These are phyloP conservation scores for Podaxis pistillaris DNA, from an alignment of 768 basidiomycete genomes.

Conservation along the genomic window DNA sequence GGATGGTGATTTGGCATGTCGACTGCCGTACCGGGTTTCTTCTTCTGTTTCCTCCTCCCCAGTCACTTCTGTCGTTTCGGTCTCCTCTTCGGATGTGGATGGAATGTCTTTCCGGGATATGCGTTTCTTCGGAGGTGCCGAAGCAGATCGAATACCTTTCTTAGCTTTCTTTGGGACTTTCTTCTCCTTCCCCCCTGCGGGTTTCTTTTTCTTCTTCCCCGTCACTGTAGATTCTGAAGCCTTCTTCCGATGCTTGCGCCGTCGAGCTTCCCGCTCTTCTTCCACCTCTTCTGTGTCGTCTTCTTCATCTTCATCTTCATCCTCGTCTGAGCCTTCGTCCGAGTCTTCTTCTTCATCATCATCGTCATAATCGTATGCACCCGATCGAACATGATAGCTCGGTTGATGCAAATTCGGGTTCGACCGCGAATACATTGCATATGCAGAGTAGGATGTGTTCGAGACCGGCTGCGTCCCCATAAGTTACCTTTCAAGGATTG, in stretches of 20 bases:
- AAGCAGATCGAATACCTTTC: slow-evolving; percentile 1
- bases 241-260: slow-evolving; percentile 9
- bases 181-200: slow-evolving; percentile 16
- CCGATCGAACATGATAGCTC: slow-evolving; percentile 13
- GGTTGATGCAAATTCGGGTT: slow-evolving; percentile 14
- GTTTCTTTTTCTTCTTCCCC: slow-evolving; percentile 19
- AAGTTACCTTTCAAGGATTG: neutral
- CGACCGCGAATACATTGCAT: slow-evolving; percentile 12
- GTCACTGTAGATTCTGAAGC: neutral
- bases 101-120: neutral
- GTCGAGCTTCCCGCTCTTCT: slow-evolving; percentile 9
- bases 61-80: slow-evolving; percentile 6
- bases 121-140: slow-evolving; percentile 12
- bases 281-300: slow-evolving; percentile 17
- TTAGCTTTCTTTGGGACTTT: slow-evolving; percentile 10
- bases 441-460: slow-evolving; percentile 9
- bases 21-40: slow-evolving; percentile 1
- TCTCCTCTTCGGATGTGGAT: slow-evolving; percentile 12
- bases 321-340: slow-evolving; percentile 20
- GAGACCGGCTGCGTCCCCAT: slow-evolving; percentile 2
- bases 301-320: slow-evolving; percentile 22
- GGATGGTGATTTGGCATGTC: slow-evolving; percentile 8
- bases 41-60: slow-evolving; percentile 11
- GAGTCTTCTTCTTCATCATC: slow-evolving; percentile 15
- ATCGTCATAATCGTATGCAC: slow-evolving; percentile 20